Evolutionary conservation across 2,329 filamentous ascomycete species (phyloP).

Genomic region (Fusarium chuoi): DNA sequence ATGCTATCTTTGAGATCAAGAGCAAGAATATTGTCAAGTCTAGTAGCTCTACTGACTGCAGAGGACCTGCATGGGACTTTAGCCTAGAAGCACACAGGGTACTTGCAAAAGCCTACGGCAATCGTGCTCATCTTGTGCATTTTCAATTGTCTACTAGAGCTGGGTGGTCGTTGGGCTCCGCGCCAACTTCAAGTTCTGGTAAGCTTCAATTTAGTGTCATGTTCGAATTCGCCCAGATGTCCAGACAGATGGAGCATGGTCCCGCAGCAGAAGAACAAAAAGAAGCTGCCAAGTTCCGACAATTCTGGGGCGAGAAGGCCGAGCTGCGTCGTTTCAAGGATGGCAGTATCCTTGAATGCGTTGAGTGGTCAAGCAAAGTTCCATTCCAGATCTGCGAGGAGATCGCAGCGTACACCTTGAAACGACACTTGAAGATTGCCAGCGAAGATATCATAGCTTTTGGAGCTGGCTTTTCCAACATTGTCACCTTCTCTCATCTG

Average conservation of each 20-base stretch:
- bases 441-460: slow-evolving; percentile 64
- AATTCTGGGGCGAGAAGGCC: slow-evolving; percentile 94
- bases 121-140: slow-evolving; percentile 77
- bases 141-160: slow-evolving; percentile 55
- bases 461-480: slow-evolving; percentile 61
- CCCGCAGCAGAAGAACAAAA: slow-evolving; percentile 87
- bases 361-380: slow-evolving; percentile 80
- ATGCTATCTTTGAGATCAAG: slow-evolving; percentile 56
- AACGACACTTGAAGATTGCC: slow-evolving; percentile 72
- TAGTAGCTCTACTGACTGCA: slow-evolving; percentile 51
- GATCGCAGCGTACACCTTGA: slow-evolving; percentile 78
- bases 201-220: slow-evolving; percentile 73
- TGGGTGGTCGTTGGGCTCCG: slow-evolving; percentile 46
- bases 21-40: slow-evolving; percentile 44
- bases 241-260: slow-evolving; percentile 85
- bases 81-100: slow-evolving; percentile 70
- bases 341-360: slow-evolving; percentile 90
- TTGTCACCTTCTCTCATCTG: slow-evolving; percentile 58
- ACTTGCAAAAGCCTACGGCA: slow-evolving; percentile 76
- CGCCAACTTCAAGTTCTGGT: slow-evolving; percentile 39
- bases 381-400: slow-evolving; percentile 78
- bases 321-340: slow-evolving; percentile 96
- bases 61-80: slow-evolving; percentile 57
- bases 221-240: slow-evolving; percentile 77
- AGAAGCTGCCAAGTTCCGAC: slow-evolving; percentile 81